A percentile compares a stretch with the other conserved stretches of the same genome.
These are phyloP conservation scores for Sonneratia alba DNA, from an alignment of 345 rosid species.

Conservation along the genomic window DNA sequence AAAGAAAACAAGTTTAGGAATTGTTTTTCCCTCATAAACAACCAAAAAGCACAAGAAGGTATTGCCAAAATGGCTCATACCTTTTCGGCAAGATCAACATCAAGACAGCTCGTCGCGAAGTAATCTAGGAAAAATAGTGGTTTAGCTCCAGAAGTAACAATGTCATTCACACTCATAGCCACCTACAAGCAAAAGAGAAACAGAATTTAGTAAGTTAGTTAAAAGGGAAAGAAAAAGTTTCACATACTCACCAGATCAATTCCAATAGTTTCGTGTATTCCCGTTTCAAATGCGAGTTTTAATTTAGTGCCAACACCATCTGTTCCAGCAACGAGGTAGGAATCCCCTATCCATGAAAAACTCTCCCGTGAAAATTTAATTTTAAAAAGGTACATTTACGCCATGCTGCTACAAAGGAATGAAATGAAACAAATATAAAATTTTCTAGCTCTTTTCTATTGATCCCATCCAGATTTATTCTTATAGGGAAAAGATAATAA, in stretches of 20 bases:
- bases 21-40: no score
- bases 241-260: conserved; percentile 58
- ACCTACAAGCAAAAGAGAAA: conserved; percentile 36
- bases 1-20: no score
- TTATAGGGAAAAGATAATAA: neutral
- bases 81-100: conserved; percentile 97
- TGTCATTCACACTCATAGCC: conserved; percentile 97
- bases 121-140: conserved; percentile 93
- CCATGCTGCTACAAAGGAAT: neutral
- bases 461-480: neutral
- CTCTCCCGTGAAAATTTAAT: no score
- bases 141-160: conserved; percentile 90
- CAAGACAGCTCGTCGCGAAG: conserved; percentile 84
- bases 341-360: conserved; percentile 49
- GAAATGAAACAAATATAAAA: neutral
- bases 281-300: conserved; percentile 88
- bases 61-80: conserved; percentile 21
- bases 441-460: neutral
- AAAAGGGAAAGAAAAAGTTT: neutral
- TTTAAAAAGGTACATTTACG: no score
- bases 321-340: conserved; percentile 85
- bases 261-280: conserved; percentile 85
- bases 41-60: no score
- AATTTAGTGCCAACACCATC: conserved; percentile 98
- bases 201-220: neutral